A percentile compares a stretch with the other conserved stretches of the same genome.
These are phyloP conservation scores for Geotrichum cucujoidarum DNA, from an alignment of 1,139 yeast genomes.

Conservation along the genomic window DNA sequence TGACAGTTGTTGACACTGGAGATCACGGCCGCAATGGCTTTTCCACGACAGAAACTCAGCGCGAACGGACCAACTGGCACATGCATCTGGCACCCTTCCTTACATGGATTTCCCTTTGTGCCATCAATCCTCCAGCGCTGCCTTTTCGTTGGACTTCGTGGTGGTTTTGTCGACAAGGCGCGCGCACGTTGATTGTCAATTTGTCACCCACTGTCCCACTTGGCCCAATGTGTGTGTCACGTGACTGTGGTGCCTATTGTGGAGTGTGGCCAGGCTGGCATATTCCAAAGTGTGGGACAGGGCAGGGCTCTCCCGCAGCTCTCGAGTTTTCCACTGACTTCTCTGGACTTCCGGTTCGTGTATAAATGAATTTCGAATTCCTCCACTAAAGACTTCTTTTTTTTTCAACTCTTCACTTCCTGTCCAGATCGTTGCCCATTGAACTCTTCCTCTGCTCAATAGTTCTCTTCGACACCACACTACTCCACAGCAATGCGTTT, in stretches of 20 bases:
- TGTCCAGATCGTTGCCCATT: neutral
- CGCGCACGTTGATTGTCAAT: neutral
- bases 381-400: neutral
- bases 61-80: no score
- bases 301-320: neutral
- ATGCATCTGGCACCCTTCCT: no score
- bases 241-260: neutral
- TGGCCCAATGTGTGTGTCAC: neutral
- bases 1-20: no score
- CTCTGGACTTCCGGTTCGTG: neutral
- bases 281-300: neutral
- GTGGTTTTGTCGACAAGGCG: no score
- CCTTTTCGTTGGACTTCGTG: no score
- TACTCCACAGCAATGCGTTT: conserved; percentile 12
- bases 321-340: neutral
- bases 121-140: no score
- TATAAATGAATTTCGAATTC: neutral
- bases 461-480: neutral
- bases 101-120: no score
- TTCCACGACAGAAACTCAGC: no score
- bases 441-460: neutral
- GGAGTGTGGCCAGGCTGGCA: neutral
- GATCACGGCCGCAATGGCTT: no score
- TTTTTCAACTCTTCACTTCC: neutral
- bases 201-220: neutral